Evolutionary conservation across 345 rosid species (phyloP), one percentile per base, ranked within the genome.

Genomic region (Combretum micranthum): DNA sequence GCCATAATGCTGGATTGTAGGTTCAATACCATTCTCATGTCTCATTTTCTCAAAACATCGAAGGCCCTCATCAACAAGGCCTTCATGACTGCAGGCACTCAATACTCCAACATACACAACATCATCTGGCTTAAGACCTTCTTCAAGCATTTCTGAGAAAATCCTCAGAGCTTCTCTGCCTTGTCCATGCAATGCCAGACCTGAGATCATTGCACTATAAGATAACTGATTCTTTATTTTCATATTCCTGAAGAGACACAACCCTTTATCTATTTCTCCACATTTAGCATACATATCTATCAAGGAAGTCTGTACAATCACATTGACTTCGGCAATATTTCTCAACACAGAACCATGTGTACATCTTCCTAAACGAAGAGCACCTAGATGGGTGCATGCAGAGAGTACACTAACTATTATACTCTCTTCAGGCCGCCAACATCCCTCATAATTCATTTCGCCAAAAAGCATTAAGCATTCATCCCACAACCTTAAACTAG

Each of bases 1-100:
- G 16, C 86, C 80, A 42, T 79, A 88, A 64, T 83, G 96, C 59
- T 76, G 79, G 63, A 80, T 67, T 11, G 82, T 78, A n/a, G 81
- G 82, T 51, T 76, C 72, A 18, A 83, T 73, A 20, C 65, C 61
- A 52, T 79, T 73, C 26, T 83, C 72, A 21, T 17, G 42, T 69
- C 57, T 72, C 88, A 82, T 74, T 60, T 47, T 63, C 21, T 69
- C 46, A 11, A 74, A 74, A 62, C n/a, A 56, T 3, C 32, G 61
- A 48, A 61, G 54, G n/a, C 82, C 74, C 20, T 74, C 79, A 3
- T 74, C 49, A 12, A 77, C 72, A 48, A 73, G 76, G 32, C 72
- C 72, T 0, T 69, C 66, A 6, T 61, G 74, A 43, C 70, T 65
- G 55, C 79, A 77, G 37, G 82, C 79, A 20, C 67, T 74, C 69